Base-by-base conservation (phyloP, 2,329 filamentous ascomycete genomes). In the Westerdykella aurantiaca region DNA sequence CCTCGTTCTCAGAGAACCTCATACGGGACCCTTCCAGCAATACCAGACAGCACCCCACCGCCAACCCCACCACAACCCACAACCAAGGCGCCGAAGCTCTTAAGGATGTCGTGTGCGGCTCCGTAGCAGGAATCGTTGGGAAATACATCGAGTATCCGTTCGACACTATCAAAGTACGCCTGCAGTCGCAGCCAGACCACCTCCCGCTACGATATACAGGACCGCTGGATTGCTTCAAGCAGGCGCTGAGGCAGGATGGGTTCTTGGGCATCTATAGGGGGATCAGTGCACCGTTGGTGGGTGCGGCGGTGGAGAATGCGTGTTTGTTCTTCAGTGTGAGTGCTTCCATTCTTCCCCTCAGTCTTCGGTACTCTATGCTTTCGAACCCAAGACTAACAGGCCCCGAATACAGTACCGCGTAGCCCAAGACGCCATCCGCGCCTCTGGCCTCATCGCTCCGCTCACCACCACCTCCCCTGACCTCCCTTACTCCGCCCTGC, bases 71-170 rank as follows among this genome's bases (percentile, higher is more conserved):
- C 33, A 38, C 48, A 34, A 51, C 44, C 23, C 50, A 53, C 7
- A 42, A 68, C 44, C 75, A 80, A 57, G 75, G 75, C 39, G 54
- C 75, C 23, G 85, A 93, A 59, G 87, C 88, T 5, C 60, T 91
- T 34, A 90, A 95, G 68, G 90, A 97, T 61, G 80, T 98, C 44
- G 63, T 84, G 10, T 97, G 88, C 66, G 93, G 93, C 64, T 96
- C 91, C 46, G 81, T 90, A 69, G 90, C 91, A 43, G 93, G 93
- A 48, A 81, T 94, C 47, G 83, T 88, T 31, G 91, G 91, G 50
- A 98, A 97, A 73, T 88, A 91, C 67, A 91, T 98, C 63, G 93
- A 98, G 68, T 98, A 96, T 66, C 93, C 93, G 18, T 98, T 98
- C 70, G 93, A 98, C 70, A 98, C 93, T 0, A 84, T 98, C 67